These are phyloP conservation scores for Spongispora temasekensis DNA, from an alignment of 1,284 basidiomycete genomes.

Conservation along the genomic window DNA sequence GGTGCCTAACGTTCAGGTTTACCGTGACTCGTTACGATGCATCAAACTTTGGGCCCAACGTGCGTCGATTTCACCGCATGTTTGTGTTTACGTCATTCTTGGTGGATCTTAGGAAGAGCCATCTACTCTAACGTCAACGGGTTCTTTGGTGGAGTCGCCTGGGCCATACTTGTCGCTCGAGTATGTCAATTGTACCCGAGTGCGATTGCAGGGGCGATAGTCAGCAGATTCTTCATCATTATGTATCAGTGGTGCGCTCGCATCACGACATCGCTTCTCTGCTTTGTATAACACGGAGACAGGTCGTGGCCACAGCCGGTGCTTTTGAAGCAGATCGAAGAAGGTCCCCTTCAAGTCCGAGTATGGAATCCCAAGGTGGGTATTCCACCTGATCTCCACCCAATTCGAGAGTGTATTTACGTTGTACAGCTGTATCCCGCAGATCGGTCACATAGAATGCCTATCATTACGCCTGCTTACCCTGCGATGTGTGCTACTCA, in stretches of 20 bases:
- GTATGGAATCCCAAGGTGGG: slow-evolving; percentile 97
- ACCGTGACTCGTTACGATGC: slow-evolving; percentile 91
- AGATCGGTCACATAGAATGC: slow-evolving; percentile 96
- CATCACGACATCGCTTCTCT: neutral
- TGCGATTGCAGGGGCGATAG: slow-evolving; percentile 91
- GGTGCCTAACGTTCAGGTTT: slow-evolving; percentile 93
- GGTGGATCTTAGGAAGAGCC: slow-evolving; percentile 67
- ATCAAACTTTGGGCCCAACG: slow-evolving; percentile 98
- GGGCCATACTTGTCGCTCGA: slow-evolving; percentile 97
- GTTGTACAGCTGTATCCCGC: slow-evolving; percentile 79
- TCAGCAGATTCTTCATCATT: slow-evolving; percentile 96
- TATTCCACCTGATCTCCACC: neutral
- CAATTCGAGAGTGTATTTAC: neutral
- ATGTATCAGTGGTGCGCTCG: slow-evolving; percentile 90
- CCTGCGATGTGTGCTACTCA: slow-evolving; percentile 99
- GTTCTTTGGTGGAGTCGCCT: slow-evolving; percentile 97
- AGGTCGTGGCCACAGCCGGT: slow-evolving; percentile 99
- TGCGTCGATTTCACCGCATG: slow-evolving; percentile 47
- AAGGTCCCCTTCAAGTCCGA: slow-evolving; percentile 88
- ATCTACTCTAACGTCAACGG: slow-evolving; percentile 99
- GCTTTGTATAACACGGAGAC: slow-evolving; percentile 11
- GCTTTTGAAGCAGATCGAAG: slow-evolving; percentile 93
- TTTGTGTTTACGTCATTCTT: slow-evolving; percentile 11
- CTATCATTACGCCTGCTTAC: slow-evolving; percentile 99
- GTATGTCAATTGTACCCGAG: slow-evolving; percentile 99